A percentile compares a stretch with the other conserved stretches of the same genome.
phyloP scores from a whole-genome alignment of 768 basidiomycete genomes.

The Serendipita sp. region DNA sequence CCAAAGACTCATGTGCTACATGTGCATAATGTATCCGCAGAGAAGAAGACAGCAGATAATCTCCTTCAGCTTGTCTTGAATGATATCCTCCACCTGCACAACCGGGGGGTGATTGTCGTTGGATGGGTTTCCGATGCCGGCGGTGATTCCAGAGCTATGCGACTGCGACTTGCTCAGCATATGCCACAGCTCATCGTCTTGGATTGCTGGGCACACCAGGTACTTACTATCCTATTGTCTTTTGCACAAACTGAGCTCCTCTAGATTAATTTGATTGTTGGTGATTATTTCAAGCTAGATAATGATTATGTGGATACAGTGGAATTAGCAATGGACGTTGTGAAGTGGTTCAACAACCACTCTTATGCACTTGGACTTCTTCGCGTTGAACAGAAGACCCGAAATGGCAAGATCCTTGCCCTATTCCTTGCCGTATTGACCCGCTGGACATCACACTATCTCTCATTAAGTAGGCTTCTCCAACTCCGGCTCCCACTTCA shows the following conservation, averaged over 20 bases:
- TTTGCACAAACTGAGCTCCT: constrained; percentile 6
- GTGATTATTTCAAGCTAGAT: constrained; percentile 19
- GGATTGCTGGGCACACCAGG: constrained; percentile 16
- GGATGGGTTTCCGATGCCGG: constrained; percentile 16
- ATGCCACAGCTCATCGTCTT: constrained; percentile 3
- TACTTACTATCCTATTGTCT: background rate
- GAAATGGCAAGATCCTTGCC: constrained; percentile 7
- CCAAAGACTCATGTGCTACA: constrained; percentile 14
- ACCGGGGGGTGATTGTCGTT: constrained; percentile 14
- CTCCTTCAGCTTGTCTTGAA: constrained; percentile 16
- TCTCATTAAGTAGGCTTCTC: constrained; percentile 15
- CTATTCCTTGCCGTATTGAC: constrained; percentile 22
- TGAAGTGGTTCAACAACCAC: constrained; percentile 24
- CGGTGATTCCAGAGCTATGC: constrained; percentile 5
- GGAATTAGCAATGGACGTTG: constrained; percentile 12
- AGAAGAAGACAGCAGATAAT: constrained; percentile 17
- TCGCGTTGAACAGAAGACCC: constrained; percentile 15
- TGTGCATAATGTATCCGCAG: constrained; percentile 15
- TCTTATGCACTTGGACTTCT: constrained; percentile 19
- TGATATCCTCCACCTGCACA: constrained; percentile 16
- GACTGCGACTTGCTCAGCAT: background rate
- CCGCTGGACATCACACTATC: constrained; percentile 21
- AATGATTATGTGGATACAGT: constrained; percentile 12
- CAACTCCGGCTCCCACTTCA: constrained; percentile 13
- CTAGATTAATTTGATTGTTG: constrained; percentile 24